Conservation (phyloP, 2,329 filamentous ascomycete genomes). For the Periconia digitata region DNA sequence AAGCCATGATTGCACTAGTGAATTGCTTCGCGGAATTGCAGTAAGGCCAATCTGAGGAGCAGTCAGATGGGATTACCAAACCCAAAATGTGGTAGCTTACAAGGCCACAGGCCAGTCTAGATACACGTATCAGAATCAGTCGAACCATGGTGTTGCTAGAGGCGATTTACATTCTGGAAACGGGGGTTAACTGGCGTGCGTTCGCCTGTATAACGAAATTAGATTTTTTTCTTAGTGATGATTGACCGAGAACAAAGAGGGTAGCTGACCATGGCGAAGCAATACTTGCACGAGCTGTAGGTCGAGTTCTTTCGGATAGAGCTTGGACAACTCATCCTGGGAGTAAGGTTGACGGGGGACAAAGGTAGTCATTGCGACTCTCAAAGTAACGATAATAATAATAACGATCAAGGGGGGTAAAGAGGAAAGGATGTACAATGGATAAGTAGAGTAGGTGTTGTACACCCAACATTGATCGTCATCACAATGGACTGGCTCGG, state of each 20-base stretch:
- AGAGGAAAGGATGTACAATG: neutral
- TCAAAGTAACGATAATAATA: too few relatives aligned
- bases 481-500: neutral
- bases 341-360: slow-evolving; percentile 75
- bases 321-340: slow-evolving; percentile 72
- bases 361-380: slow-evolving; percentile 71
- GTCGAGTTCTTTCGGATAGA: slow-evolving; percentile 80
- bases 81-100: slow-evolving; percentile 19
- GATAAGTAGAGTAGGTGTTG: too few relatives aligned
- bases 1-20: slow-evolving; percentile 60
- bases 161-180: slow-evolving; percentile 70
- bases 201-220: slow-evolving; percentile 53
- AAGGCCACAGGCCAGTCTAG: slow-evolving; percentile 36
- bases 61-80: slow-evolving; percentile 6
- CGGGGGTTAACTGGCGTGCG: slow-evolving; percentile 85
- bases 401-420: neutral
- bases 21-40: slow-evolving; percentile 77
- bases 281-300: slow-evolving; percentile 85
- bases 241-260: neutral
- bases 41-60: slow-evolving; percentile 75
- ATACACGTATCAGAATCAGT: slow-evolving; percentile 6
- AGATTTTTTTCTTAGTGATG: neutral
- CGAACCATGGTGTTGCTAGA: neutral
- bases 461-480: neutral
- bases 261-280: slow-evolving; percentile 41